phyloP scores from a whole-genome alignment of 495 filamentous ascomycete genomes.

The Pseudomonodictys pantanalensis region DNA sequence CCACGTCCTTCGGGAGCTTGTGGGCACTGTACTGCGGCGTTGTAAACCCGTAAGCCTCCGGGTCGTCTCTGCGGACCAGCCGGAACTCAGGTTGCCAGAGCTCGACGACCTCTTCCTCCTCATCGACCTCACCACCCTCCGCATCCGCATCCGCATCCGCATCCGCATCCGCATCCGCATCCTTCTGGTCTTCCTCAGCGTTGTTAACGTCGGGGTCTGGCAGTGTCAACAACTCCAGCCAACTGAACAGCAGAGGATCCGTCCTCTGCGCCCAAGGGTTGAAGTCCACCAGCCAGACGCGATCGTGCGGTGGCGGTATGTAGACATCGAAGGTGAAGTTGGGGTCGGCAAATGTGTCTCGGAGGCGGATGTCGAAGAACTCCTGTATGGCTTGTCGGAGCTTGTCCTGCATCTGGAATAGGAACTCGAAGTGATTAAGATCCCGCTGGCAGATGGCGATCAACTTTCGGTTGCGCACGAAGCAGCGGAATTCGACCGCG shows the following conservation, averaged over 20 bases:
- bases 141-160: slow-evolving; percentile 11
- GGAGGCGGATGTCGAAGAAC: slow-evolving; percentile 71
- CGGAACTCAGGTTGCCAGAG: slow-evolving; percentile 72
- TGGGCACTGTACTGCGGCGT: slow-evolving; percentile 90
- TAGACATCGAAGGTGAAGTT: slow-evolving; percentile 91
- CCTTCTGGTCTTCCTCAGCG: slow-evolving; percentile 23
- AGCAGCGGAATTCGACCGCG: slow-evolving; percentile 89
- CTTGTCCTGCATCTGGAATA: slow-evolving; percentile 60
- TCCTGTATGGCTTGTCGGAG: slow-evolving; percentile 60
- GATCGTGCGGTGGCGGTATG: slow-evolving; percentile 70
- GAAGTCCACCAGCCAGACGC: slow-evolving; percentile 85
- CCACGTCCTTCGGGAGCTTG: slow-evolving; percentile 91
- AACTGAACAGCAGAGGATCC: slow-evolving; percentile 84
- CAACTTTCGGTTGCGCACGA: slow-evolving; percentile 74
- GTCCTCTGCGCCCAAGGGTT: slow-evolving; percentile 93
- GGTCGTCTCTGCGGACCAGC: slow-evolving; percentile 76
- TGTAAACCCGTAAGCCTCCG: slow-evolving; percentile 79
- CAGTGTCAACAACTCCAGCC: slow-evolving; percentile 79
- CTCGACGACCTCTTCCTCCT: slow-evolving; percentile 55
- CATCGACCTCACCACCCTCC: slow-evolving; percentile 42
- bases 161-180: slow-evolving; percentile 7
- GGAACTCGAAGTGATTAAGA: slow-evolving; percentile 82
- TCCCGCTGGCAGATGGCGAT: slow-evolving; percentile 88
- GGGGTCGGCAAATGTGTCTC: slow-evolving; percentile 75
- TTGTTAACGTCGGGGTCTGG: slow-evolving; percentile 49